phyloP scores from a whole-genome alignment of 305 asterid genomes.

The Caryopteris hybrid region DNA sequence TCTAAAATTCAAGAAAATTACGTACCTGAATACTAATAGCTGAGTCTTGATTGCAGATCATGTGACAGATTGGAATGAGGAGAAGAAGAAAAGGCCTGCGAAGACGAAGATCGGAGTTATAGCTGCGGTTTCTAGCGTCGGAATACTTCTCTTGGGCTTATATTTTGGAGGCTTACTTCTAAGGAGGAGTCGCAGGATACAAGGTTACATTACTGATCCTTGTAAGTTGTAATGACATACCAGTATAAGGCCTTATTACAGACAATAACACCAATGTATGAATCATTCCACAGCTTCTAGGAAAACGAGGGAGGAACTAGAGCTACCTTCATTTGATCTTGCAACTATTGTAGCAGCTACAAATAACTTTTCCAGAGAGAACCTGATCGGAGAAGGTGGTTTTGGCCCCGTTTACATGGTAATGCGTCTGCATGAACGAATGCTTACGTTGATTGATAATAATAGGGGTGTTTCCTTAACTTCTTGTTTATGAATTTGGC shows the following conservation, averaged over 20 bases:
- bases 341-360: constrained; percentile 16
- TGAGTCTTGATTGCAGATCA: neutral
- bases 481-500: neutral
- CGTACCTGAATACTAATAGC: neutral
- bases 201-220: neutral
- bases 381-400: constrained; percentile 20
- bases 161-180: neutral
- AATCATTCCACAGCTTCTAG: neutral
- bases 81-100: neutral
- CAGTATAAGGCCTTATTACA: neutral
- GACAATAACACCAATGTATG: neutral
- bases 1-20: neutral
- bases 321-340: constrained; percentile 7
- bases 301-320: neutral
- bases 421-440: too few relatives aligned
- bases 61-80: neutral
- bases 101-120: neutral
- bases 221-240: neutral
- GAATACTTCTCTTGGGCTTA: neutral
- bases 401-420: constrained; percentile 25
- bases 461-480: neutral
- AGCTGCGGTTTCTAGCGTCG: neutral
- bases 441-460: too few relatives aligned
- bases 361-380: neutral
- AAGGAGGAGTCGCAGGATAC: neutral